These are phyloP conservation scores for Pouteria glomerata DNA, from an alignment of 148 eudicot species.

Conservation along the genomic window DNA sequence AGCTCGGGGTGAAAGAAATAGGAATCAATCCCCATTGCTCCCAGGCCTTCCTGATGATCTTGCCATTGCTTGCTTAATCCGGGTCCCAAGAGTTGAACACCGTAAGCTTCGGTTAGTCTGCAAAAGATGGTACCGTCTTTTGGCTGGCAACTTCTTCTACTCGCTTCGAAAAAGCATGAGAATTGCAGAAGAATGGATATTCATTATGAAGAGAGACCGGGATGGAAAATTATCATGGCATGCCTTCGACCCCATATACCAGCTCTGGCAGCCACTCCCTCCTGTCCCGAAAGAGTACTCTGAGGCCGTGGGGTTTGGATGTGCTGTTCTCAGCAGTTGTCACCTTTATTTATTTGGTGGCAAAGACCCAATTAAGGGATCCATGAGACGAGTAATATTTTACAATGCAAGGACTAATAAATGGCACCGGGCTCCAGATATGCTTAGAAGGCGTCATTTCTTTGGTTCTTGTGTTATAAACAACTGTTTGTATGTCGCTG, in stretches of 20 bases:
- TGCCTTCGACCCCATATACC: constrained; percentile 80
- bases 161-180: constrained; percentile 73
- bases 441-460: constrained; percentile 75
- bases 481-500: constrained; percentile 76
- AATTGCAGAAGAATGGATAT: constrained; percentile 89
- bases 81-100: constrained; percentile 81
- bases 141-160: constrained; percentile 74
- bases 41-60: constrained; percentile 97
- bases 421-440: constrained; percentile 74
- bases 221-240: constrained; percentile 81
- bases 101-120: constrained; percentile 76
- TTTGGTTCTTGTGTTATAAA: constrained; percentile 78
- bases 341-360: constrained; percentile 78
- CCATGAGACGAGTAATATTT: constrained; percentile 70
- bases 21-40: constrained; percentile 66
- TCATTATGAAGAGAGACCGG: constrained; percentile 77
- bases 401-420: constrained; percentile 79
- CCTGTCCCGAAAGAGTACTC: constrained; percentile 83
- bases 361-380: constrained; percentile 64
- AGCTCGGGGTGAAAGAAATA: constrained; percentile 54
- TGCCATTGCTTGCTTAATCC: constrained; percentile 76
- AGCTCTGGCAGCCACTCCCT: constrained; percentile 88
- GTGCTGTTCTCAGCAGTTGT: constrained; percentile 80
- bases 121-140: constrained; percentile 72
- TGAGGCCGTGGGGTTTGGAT: constrained; percentile 80